Evolutionary conservation across 2,329 filamentous ascomycete genomes (phyloP), one percentile per base, ranked within the genome.

Genomic region (Elsinoe arachidis): DNA sequence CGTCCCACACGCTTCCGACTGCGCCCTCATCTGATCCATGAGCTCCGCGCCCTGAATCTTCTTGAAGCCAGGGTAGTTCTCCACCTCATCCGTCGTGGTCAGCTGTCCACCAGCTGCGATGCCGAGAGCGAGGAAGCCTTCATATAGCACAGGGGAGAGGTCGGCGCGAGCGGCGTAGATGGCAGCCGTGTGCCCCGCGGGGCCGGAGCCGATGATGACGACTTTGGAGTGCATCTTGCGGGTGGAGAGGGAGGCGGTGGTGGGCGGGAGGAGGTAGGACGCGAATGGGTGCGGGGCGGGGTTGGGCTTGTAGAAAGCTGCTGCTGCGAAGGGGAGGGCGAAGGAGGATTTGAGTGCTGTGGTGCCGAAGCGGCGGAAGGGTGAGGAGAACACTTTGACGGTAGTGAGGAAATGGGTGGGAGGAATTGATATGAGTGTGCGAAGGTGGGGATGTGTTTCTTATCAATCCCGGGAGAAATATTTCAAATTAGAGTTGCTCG

Each of bases 51-150:
- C 93, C 74, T 90, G 87, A 71, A 99, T 90, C 66, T 88, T 82
- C 68, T 88, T 87, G 77, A 97, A 99, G 49, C 93, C 93, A 23
- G 93, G 93, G 75, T 87, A 99, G 81, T 99, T 99, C 79, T 99
- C 93, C 60, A 99, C 85, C 65, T 99, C 95, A 68, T 95, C 97
- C 57, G 93, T 99, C 23, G 95, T 99, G 57, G 95, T 99, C 65
- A 99, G 81, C 80, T 99, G 93, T 58, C 93, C 93, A 65, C 93
- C 93, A 44, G 93, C 90, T 5, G 93, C 93, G 67, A 95, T 95
- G 68, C 92, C 93, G 70, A 96, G 93, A 67, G 93, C 93, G 72
- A 99, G 85, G 81, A 99, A 96, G 66, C 93, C 93, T 77, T 99
- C 93, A 72, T 97, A 99, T 65, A 99, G 80, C 62, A 96, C 88